A percentile compares a stretch with the other conserved stretches of the same genome.
These are phyloP conservation scores for Porphyrellus cyaneotinctus DNA, from an alignment of 768 basidiomycete species.

Conservation along the genomic window DNA sequence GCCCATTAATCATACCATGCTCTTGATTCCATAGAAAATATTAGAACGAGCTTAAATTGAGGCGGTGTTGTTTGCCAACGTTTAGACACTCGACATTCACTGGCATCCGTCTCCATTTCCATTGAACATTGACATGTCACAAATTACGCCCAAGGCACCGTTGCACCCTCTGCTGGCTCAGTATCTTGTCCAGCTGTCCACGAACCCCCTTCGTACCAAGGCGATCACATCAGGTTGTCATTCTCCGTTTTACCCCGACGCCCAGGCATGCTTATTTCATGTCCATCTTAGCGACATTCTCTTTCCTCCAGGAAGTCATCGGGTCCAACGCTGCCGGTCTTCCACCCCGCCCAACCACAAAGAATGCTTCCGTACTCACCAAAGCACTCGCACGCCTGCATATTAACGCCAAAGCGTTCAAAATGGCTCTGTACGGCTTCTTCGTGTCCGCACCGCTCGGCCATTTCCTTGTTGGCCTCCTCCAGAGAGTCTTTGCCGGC, in stretches of 20 bases:
- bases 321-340: conserved; percentile 67
- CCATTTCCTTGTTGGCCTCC: conserved; percentile 64
- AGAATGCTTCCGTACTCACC: conserved; percentile 50
- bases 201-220: conserved; percentile 77
- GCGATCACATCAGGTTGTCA: conserved; percentile 63
- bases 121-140: conserved; percentile 33
- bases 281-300: conserved; percentile 41
- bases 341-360: conserved; percentile 46
- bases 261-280: background rate
- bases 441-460: conserved; percentile 78
- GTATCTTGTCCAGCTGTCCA: conserved; percentile 65
- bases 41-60: background rate
- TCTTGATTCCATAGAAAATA: background rate
- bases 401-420: conserved; percentile 66
- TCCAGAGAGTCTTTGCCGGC: conserved; percentile 77
- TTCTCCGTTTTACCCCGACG: background rate
- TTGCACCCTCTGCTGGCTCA: conserved; percentile 52
- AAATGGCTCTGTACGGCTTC: conserved; percentile 83
- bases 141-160: conserved; percentile 17
- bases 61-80: background rate
- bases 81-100: background rate
- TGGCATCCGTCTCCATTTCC: background rate
- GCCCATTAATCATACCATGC: conserved; percentile 15
- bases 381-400: conserved; percentile 54
- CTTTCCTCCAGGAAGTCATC: conserved; percentile 77